Evolutionary conservation across 306 rosid genomes (phyloP).

Genomic region (Calophaca sinica): DNA sequence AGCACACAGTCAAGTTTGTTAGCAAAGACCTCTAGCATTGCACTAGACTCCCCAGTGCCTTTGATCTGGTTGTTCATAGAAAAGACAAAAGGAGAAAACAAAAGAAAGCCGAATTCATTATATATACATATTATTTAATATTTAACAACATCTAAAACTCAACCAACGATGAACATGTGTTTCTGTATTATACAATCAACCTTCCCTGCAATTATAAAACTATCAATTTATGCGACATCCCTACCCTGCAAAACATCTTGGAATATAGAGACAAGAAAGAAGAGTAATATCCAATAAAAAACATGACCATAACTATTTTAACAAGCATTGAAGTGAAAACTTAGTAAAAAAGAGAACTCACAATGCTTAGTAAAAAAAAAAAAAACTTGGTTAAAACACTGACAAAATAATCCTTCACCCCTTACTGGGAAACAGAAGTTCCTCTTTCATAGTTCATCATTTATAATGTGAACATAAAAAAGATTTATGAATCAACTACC

Average conservation of each 20-base stretch:
- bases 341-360: background rate
- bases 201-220: background rate
- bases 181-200: background rate
- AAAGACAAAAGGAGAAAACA: background rate
- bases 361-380: background rate
- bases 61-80: constrained; percentile 9
- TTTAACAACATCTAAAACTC: background rate
- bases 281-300: constrained; percentile 4
- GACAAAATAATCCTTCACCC: background rate
- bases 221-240: background rate
- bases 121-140: background rate
- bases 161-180: background rate
- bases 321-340: constrained; percentile 15
- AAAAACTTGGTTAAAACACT: background rate
- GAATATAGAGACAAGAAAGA: background rate
- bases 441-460: constrained; percentile 14
- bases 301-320: constrained; percentile 4
- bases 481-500: constrained; percentile 1
- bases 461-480: constrained; percentile 9
- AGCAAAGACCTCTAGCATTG: too few relatives aligned
- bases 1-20: too few relatives aligned
- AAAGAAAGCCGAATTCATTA: constrained; percentile 16
- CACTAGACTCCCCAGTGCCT: constrained; percentile 10
- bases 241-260: background rate
- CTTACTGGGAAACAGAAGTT: background rate